A percentile compares a stretch with the other conserved stretches of the same genome.
Conservation (phyloP, 257 asterid species). For the Nicotiana obtusifolia region DNA sequence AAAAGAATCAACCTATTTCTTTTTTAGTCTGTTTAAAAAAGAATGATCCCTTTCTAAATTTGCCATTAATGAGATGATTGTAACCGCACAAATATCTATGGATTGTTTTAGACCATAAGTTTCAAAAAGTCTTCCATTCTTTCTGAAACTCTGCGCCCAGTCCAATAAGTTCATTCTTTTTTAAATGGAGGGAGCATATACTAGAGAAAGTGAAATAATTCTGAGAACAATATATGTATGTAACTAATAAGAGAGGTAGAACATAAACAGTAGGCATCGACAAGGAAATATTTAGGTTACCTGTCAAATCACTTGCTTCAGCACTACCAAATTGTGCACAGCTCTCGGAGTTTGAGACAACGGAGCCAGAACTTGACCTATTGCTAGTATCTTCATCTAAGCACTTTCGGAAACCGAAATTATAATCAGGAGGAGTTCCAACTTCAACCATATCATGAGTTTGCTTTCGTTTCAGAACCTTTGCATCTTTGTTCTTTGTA, state of each 20-base stretch:
- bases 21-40: too few relatives aligned
- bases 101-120: too few relatives aligned
- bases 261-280: neutral
- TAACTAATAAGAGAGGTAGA: neutral
- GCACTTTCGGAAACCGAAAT: conserved; percentile 44
- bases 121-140: too few relatives aligned
- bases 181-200: neutral
- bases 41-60: too few relatives aligned
- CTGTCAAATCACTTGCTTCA: conserved; percentile 94
- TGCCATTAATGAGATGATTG: too few relatives aligned
- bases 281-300: conserved; percentile 22
- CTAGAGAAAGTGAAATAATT: neutral
- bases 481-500: conserved; percentile 53
- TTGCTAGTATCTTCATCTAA: conserved; percentile 85
- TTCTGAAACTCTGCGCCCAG: too few relatives aligned
- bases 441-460: conserved; percentile 36
- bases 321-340: conserved; percentile 74
- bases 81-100: too few relatives aligned
- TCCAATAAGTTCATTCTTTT: too few relatives aligned
- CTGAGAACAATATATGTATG: neutral
- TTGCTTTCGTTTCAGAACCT: conserved; percentile 59
- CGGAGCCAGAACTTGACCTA: conserved; percentile 97
- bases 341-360: conserved; percentile 86
- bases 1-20: too few relatives aligned
- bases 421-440: conserved; percentile 47